phyloP scores from a whole-genome alignment of 1,284 basidiomycete genomes.

The Flammula alnicola region DNA sequence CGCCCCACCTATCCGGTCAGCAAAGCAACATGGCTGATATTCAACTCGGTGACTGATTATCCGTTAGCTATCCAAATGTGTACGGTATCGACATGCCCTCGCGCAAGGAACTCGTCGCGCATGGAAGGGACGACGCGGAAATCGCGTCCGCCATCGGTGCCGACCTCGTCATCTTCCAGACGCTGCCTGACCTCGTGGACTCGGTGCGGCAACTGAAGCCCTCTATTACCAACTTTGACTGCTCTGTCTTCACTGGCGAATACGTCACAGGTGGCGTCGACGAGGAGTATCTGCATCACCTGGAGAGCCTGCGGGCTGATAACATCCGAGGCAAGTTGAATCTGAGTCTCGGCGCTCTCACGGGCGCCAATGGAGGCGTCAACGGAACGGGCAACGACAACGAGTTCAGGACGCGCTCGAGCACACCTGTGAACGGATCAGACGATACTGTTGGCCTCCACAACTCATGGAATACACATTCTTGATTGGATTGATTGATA shows the following conservation, averaged over 20 bases:
- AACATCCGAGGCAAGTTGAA: conserved; percentile 73
- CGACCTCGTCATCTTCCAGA: conserved; percentile 97
- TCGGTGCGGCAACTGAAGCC: conserved; percentile 92
- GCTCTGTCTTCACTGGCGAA: conserved; percentile 97
- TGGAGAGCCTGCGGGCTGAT: conserved; percentile 86
- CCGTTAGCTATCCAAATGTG: conserved; percentile 85
- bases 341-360: conserved; percentile 37
- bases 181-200: conserved; percentile 86
- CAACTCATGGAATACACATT: conserved; percentile 62
- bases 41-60: neutral
- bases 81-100: conserved; percentile 99
- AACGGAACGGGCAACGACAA: conserved; percentile 11
- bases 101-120: conserved; percentile 90
- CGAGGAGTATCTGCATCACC: conserved; percentile 77
- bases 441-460: conserved; percentile 81
- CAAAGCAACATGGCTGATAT: neutral
- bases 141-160: conserved; percentile 91
- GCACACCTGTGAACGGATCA: conserved; percentile 54
- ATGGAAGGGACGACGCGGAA: conserved; percentile 76
- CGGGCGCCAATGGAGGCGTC: conserved; percentile 25
- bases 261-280: conserved; percentile 98
- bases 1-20: conserved; percentile 90
- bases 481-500: conserved; percentile 7
- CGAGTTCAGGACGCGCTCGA: conserved; percentile 30
- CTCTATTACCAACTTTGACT: conserved; percentile 84